Evolutionary conservation across 2,329 filamentous ascomycete genomes (phyloP), one percentile per base, ranked within the genome.

Genomic region (Tolypocladium tropicale): DNA sequence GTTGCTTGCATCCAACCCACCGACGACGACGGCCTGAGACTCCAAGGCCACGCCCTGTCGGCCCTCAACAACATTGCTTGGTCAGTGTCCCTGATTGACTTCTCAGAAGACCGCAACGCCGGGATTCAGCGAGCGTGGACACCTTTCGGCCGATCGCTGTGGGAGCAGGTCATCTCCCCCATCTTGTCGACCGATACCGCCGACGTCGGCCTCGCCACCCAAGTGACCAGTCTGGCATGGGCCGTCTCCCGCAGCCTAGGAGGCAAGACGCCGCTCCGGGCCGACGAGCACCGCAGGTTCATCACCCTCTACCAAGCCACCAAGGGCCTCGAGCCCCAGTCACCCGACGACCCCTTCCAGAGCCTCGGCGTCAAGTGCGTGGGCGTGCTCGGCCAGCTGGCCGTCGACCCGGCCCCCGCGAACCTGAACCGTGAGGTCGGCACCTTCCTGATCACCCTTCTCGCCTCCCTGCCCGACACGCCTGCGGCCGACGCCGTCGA

Each of bases 21-120:
- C 11, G 70, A 72, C 55, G 74, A 76, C 23, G 73, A 76, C 33
- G 64, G 70, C 18, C 66, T 75, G 14, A 65, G 72, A 7, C 70
- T 85, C 43, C 80, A 80, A 59, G 68, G 68, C 23, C 76, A 79
- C 60, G 79, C 84, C 21, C 70, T 88, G 28, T 79, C 81, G 2
- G 78, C 82, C 18, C 74, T 88, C 57, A 86, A 82, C 73, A 88
- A 88, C 68, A 80, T 87, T 54, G 76, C 84, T 54, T 88, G 85
- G 83, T 84, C 83, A 12, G 73, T 85, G 43, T 83, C 81, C 10
- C 78, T 79, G 62, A 72, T 84, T 61, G 82, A 85, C 67, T 83
- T 84, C 63, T 72, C 76, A 28, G 76, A 80, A 34, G 70, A 72
- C n/a, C 74, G 76, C 53, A 82, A 82, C 64, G 69, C 74, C 4